Evolutionary conservation across 2,329 filamentous ascomycete genomes (phyloP), one percentile per base, ranked within the genome.

Genomic region (Aspergillus eucalypticola): DNA sequence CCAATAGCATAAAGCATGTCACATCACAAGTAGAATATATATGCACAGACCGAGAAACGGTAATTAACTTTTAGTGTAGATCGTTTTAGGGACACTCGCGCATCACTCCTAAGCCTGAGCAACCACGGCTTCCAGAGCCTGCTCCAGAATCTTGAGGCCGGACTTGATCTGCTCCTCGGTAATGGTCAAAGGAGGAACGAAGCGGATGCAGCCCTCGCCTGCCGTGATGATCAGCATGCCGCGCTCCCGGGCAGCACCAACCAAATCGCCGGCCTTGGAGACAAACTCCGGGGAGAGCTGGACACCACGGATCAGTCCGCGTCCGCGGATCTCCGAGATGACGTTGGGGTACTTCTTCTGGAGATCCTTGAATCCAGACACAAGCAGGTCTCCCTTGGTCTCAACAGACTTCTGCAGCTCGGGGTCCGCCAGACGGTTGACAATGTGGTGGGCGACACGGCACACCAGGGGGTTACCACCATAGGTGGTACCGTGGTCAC

Each of bases 401-500:
- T 85, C 70, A 8, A 99, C 92, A 0, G 82, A 82, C 48, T 83
- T 78, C 71, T 94, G 90, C 53, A 98, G 81, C 53, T 84, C 81
- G 0, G 86, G 82, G 25, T 92, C 87, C 0, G 90, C 84, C 5
- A 99, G 84, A 23, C 91, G 86, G 32, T 83, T 84, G 59, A 99
- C 87, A 60, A 97, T 90, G 79, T 96, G 87, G 74, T 96, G 91
- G 7, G 91, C 95, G 8, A 98, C 80, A 32, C 92, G 86, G 71
- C 87, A 91, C 2, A 90, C 92, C 41, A 97, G 83, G 7, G 93
- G 93, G 79, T 96, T 97, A 42, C 93, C 93, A 58, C 93, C 93
- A 70, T 96, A 97, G 0, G 93, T 97, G 15, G 93, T 97, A 53
- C 93, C 93, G 77, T 97, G 93, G 75, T 97, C 93, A 60, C 93